Base-by-base conservation (phyloP, 257 asterid species). In the Fraxinus pennsylvanica region DNA sequence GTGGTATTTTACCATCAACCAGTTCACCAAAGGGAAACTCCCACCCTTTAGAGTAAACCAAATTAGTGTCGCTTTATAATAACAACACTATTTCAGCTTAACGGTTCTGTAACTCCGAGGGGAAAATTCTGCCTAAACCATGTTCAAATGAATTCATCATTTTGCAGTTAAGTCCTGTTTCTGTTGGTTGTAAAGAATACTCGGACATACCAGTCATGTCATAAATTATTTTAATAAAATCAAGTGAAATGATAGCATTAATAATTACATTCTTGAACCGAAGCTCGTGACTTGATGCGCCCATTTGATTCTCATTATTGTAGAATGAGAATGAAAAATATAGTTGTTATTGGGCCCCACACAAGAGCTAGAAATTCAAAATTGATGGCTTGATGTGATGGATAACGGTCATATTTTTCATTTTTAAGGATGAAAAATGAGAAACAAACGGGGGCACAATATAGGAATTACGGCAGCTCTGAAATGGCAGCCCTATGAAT, bases 31-130 rank as follows among this genome's bases (percentile, higher is more conserved):
- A 78, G 74, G 69, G 70, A n/a, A n/a, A 36, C 72, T 61, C 76
- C 72, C 71, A 3, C 57, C 71, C 33, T 13, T 25, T 29, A 27
- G 21, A 68, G 45, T 63, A 45, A 67, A 43, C 29, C 21, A 83
- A 39, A 38, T 74, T 47, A 52, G 54, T 38, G 59, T 66, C 68
- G 35, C 76, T 71, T 76, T 41, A 22, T 63, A 61, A 33, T 41
- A 63, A 36, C 59, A 27, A 79, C 54, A 66, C 74, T 33, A 69
- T 78, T 81, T 75, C 72, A 43, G 76, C 78, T 19, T 22, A 70
- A 27, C 19, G 27, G 25, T 45, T 35, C 73, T 68, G 68, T 14
- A 38, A 19, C 41, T 30, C 59, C 0, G 45, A 68, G 47, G 65
- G 22, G 0, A 32, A 4, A 73, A 35, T 14, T 71, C 36, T 71